These are phyloP conservation scores for Crithidia sp. DNA, from an alignment of 208 protist species.

Conservation along the genomic window DNA sequence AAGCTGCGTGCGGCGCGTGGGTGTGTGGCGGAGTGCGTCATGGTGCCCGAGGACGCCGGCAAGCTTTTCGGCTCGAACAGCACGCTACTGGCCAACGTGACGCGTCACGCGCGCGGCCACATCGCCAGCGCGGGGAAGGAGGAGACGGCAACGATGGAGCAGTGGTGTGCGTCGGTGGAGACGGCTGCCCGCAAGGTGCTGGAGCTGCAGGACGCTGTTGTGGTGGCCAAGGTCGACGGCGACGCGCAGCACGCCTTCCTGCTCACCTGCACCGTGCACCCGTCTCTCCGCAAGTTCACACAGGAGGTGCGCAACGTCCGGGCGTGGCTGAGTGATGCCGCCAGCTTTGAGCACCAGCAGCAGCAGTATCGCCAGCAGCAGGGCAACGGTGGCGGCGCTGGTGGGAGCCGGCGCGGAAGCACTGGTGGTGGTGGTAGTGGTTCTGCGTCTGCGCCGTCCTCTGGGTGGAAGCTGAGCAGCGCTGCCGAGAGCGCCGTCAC, in stretches of 20 bases:
- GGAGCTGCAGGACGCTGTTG: conserved; percentile 49
- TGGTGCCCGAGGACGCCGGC: conserved; percentile 58
- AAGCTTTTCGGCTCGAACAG: conserved; percentile 58
- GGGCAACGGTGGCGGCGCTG: no score
- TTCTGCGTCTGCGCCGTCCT: neutral
- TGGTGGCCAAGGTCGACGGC: conserved; percentile 32
- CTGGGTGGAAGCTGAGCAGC: conserved; percentile 39
- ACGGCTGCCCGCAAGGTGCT: conserved; percentile 44
- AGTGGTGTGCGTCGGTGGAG: conserved; percentile 53
- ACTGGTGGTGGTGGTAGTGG: neutral
- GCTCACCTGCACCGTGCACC: conserved; percentile 66
- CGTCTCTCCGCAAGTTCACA: conserved; percentile 60
- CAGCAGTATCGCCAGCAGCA: neutral
- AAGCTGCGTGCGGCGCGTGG: conserved; percentile 65
- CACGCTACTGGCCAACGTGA: conserved; percentile 43
- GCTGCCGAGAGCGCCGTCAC: conserved; percentile 51
- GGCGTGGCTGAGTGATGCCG: conserved; percentile 44
- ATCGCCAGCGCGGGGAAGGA: conserved; percentile 38
- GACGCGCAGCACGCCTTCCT: conserved; percentile 19
- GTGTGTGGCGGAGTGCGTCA: conserved; percentile 64
- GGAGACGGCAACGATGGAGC: conserved; percentile 31
- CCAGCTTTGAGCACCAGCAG: conserved; percentile 10
- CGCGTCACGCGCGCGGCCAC: conserved; percentile 35
- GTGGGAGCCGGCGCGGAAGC: neutral
- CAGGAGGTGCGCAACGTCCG: conserved; percentile 75